These are phyloP conservation scores for Dendryphion nanum DNA, from an alignment of 2,329 filamentous ascomycete genomes.

Conservation along the genomic window DNA sequence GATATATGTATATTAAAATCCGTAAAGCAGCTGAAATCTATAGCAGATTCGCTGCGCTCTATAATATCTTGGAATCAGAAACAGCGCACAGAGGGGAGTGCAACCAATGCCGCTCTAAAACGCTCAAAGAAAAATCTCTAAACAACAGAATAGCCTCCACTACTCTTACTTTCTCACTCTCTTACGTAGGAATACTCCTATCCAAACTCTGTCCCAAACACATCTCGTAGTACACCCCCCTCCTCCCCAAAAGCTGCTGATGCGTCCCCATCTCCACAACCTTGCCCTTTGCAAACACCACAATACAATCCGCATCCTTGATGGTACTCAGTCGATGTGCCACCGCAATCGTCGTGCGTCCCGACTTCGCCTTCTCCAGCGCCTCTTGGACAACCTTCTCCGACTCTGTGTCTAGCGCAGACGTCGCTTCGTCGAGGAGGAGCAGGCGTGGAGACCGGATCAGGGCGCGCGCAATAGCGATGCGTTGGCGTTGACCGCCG, in stretches of 20 bases:
- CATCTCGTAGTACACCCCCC: slow-evolving; percentile 46
- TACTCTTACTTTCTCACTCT: too few relatives aligned
- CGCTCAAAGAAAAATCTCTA: too few relatives aligned
- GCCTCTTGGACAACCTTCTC: slow-evolving; percentile 80
- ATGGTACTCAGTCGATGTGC: slow-evolving; percentile 91
- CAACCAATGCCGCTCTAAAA: too few relatives aligned
- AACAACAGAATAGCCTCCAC: too few relatives aligned
- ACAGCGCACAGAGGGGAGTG: too few relatives aligned
- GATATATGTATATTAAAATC: too few relatives aligned
- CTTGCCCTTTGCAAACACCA: slow-evolving; percentile 84
- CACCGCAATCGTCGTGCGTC: slow-evolving; percentile 89
- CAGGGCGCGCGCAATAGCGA: slow-evolving; percentile 88
- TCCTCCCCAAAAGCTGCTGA: slow-evolving; percentile 36
- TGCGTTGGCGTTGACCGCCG: slow-evolving; percentile 91
- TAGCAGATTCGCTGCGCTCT: too few relatives aligned
- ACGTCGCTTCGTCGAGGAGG: slow-evolving; percentile 37
- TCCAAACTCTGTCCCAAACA: slow-evolving; percentile 44
- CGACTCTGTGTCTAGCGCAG: slow-evolving; percentile 34
- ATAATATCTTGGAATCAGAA: too few relatives aligned
- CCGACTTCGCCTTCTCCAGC: slow-evolving; percentile 77
- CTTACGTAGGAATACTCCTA: slow-evolving; percentile 18
- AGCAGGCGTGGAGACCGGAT: slow-evolving; percentile 89
- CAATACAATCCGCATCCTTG: slow-evolving; percentile 90
- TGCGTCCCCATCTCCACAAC: slow-evolving; percentile 77
- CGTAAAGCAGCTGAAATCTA: too few relatives aligned